These are phyloP conservation scores for Citrus cavaleriei DNA, from an alignment of 345 rosid genomes.

Conservation along the genomic window DNA sequence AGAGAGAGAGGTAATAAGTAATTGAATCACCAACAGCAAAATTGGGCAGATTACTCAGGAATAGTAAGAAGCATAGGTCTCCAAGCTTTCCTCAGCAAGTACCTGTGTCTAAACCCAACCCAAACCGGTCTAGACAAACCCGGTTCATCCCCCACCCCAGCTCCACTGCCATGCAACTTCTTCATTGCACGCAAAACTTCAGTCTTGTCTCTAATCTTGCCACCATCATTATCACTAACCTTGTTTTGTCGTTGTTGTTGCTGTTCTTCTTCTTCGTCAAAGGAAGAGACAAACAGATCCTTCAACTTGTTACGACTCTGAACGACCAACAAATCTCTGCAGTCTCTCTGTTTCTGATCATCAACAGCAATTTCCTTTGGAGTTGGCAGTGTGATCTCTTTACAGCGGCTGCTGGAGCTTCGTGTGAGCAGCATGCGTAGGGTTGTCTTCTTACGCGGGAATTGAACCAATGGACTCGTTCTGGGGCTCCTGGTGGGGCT, in stretches of 20 bases:
- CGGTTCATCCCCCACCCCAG: conserved; percentile 20
- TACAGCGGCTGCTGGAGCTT: conserved; percentile 36
- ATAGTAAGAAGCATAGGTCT: conserved; percentile 68
- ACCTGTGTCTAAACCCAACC: conserved; percentile 62
- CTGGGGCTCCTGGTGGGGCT: conserved; percentile 80
- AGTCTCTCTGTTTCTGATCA: conserved; percentile 32
- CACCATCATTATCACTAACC: background rate
- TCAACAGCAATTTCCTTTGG: background rate
- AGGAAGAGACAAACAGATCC: conserved; percentile 64
- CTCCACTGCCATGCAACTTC: conserved; percentile 20
- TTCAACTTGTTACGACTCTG: conserved; percentile 38
- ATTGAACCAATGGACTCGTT: conserved; percentile 68
- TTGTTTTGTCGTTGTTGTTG: conserved; percentile 9
- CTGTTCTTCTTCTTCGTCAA: conserved; percentile 20
- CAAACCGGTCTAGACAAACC: conserved; percentile 49
- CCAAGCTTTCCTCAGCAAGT: conserved; percentile 65
- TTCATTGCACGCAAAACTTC: conserved; percentile 23
- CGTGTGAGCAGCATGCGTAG: conserved; percentile 70
- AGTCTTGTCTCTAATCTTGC: conserved; percentile 1
- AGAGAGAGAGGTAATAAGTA: too few species aligned
- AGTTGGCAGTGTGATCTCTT: background rate
- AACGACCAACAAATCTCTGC: conserved; percentile 22
- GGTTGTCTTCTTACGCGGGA: conserved; percentile 67
- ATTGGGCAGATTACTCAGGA: conserved; percentile 35
- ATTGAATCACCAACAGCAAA: background rate